Evolutionary conservation across 306 rosid species (phyloP), one percentile per base, ranked within the genome.

Genomic region (Castanea mollissima): DNA sequence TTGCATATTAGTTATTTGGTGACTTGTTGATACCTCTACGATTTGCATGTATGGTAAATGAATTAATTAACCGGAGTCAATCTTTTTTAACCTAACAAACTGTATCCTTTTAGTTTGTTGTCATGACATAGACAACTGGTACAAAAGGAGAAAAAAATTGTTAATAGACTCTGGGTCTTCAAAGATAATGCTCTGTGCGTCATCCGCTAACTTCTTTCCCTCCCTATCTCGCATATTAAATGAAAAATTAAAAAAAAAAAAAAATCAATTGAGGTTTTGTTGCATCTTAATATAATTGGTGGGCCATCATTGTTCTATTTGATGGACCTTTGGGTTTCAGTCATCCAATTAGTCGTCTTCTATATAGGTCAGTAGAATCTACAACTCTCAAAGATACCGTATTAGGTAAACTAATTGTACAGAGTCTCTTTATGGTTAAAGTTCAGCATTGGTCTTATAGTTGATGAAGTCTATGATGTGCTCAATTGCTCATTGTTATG

Each of bases 21-120:
- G 3, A 41, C 0, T 8, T 41, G 0, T 41, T 41, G 11, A 2
- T 8, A 0, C 0, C 12, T 41, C 3, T 1, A 41, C 12, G 0
- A 41, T 41, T 41, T 41, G 0, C 1, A 41, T 41, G 46, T 7
- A 41, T 0, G 3, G 3, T 41, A 41, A 41, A 8, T 41, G 0
- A 41, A 41, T 41, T 41, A 41, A 41, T 7, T 41, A 41, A 41
- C 1, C 0, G 11, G 11, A 2, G 1, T 8, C 12, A 41, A 0
- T 7, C 46, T 38, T 38, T 38, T 38, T 38, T 41, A 41, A 41
- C 12, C 46, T 2, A 41, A 41, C 0, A 41, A 0, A 41, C 8
- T 0, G 18, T 60, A 15, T 7, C 69, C 84, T 3, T 54, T 1
- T 9, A 49, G 13, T 71, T 70, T 64, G 25, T 75, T 78, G 25